A percentile compares a stretch with the other conserved stretches of the same genome.
These are phyloP conservation scores for Thermomucor indicae-seudaticae DNA, from an alignment of 371 early-diverging fungal genomes.

Conservation along the genomic window DNA sequence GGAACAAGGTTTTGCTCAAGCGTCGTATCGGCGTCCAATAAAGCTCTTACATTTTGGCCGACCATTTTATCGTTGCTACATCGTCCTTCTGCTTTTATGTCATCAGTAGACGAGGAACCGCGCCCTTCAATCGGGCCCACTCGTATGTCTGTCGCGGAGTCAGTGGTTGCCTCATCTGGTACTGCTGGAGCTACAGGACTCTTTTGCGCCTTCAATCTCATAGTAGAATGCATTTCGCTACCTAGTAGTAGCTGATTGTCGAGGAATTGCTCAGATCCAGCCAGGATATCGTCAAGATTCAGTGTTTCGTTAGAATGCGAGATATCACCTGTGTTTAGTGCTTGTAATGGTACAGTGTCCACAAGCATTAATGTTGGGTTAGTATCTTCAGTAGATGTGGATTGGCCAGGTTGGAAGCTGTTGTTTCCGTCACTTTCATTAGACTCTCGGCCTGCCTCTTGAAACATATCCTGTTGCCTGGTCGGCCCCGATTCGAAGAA, in stretches of 20 bases:
- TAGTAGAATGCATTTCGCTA: neutral
- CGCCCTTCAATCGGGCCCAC: neutral
- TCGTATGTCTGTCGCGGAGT: neutral
- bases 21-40: no score
- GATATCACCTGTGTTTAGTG: neutral
- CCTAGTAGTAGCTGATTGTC: neutral
- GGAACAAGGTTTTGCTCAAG: slow-evolving; percentile 21
- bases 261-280: neutral
- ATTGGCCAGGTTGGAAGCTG: neutral
- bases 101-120: neutral
- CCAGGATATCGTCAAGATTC: neutral
- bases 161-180: neutral
- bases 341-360: neutral
- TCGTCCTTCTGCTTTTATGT: neutral
- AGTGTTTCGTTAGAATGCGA: neutral
- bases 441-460: neutral
- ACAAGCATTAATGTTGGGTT: neutral
- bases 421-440: neutral
- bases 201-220: neutral
- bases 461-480: neutral
- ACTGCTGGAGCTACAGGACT: neutral
- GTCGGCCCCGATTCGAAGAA: slow-evolving; percentile 26
- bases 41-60: no score
- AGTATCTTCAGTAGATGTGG: neutral
- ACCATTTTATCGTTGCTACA: neutral